phyloP scores from a whole-genome alignment of 202 grass and related monocot species.

The Zoysia matrella region DNA sequence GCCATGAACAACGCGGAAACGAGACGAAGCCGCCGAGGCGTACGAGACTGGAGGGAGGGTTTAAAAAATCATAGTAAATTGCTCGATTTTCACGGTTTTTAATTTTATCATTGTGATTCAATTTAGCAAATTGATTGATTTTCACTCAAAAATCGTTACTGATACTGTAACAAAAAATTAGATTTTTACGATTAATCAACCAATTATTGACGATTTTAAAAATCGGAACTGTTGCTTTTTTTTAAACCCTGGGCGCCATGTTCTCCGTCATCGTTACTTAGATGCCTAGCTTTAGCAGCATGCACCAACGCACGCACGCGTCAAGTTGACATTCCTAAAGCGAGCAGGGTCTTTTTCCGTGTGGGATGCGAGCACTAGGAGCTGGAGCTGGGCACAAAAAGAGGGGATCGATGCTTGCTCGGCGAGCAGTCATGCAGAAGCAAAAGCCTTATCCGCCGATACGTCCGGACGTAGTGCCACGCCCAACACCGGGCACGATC shows the following conservation, averaged over 20 bases:
- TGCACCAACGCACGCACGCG: slow-evolving; percentile 10
- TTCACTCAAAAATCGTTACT: too few species aligned
- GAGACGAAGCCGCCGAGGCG: too few species aligned
- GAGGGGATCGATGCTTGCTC: background rate
- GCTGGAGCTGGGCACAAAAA: background rate
- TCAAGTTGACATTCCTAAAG: slow-evolving; percentile 47
- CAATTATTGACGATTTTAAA: too few species aligned
- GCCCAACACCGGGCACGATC: slow-evolving; percentile 21
- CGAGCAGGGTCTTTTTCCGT: slow-evolving; percentile 30
- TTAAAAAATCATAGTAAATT: too few species aligned
- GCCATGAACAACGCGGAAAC: too few species aligned
- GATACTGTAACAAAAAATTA: too few species aligned
- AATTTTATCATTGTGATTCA: too few species aligned
- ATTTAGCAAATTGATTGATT: too few species aligned
- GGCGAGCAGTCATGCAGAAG: background rate
- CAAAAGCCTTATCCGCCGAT: background rate
- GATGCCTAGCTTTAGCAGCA: background rate
- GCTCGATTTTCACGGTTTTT: too few species aligned
- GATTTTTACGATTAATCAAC: too few species aligned
- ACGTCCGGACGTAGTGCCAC: slow-evolving; percentile 27
- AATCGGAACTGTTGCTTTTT: too few species aligned
- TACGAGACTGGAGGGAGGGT: too few species aligned
- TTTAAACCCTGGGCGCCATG: background rate
- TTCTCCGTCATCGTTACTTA: background rate
- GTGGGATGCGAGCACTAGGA: slow-evolving; percentile 39